Conservation (phyloP, 2,329 filamentous ascomycete genomes). For the Aureobasidium leucospermi region DNA sequence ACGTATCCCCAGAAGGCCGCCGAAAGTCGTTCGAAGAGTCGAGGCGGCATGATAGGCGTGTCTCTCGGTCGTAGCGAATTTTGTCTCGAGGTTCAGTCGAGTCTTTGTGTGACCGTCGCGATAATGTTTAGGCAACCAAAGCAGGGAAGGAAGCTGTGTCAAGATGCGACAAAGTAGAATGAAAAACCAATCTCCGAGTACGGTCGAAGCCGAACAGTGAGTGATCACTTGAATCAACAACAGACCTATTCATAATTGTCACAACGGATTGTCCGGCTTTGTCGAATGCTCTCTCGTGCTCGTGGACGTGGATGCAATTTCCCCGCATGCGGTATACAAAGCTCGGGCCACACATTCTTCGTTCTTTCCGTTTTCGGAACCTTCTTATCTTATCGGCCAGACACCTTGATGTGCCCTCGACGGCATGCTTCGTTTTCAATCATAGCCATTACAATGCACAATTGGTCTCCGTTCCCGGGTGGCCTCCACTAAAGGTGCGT, state of each 20-base stretch:
- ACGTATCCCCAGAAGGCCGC: constrained; percentile 36
- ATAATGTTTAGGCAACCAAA: not conserved
- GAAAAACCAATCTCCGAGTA: not conserved
- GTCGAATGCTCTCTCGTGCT: not conserved
- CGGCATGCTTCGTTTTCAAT: not conserved
- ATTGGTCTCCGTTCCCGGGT: no score
- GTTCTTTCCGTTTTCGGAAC: not conserved
- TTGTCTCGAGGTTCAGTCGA: not conserved
- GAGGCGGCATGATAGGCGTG: not conserved
- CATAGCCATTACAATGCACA: no score
- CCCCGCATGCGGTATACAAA: constrained; percentile 4
- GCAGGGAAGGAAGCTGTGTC: not conserved
- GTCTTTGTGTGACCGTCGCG: not conserved
- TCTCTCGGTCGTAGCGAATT: not conserved
- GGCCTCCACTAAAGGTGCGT: no score
- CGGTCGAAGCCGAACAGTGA: not conserved
- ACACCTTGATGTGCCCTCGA: not conserved
- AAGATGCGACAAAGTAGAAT: not conserved
- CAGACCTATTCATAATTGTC: not conserved
- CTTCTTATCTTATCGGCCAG: constrained; percentile 3
- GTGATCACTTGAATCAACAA: not conserved
- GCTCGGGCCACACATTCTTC: not conserved
- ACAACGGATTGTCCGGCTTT: not conserved
- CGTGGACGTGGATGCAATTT: not conserved
- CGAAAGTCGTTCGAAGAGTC: constrained; percentile 25